These are phyloP conservation scores for Pseudognaphalium luteoalbum DNA, from an alignment of 129 eudicot genomes.

Conservation along the genomic window DNA sequence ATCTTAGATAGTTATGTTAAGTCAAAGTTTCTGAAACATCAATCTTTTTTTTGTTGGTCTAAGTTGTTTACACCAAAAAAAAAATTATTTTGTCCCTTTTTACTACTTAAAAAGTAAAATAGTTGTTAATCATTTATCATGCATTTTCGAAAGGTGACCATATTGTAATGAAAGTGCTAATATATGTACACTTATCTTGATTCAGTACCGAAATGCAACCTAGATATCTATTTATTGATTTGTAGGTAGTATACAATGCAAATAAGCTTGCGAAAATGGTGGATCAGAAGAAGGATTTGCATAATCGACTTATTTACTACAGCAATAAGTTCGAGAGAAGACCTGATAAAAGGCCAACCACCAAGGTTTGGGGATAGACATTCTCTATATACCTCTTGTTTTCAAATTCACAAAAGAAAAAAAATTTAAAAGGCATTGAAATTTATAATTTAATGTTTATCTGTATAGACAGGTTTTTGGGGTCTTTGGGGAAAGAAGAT, in stretches of 20 bases:
- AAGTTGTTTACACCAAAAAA: too few relatives aligned
- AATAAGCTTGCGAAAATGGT: conserved; percentile 83
- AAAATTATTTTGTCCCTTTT: background rate
- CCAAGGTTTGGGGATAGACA: conserved; percentile 59
- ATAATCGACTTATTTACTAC: conserved; percentile 79
- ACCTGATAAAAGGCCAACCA: conserved; percentile 55
- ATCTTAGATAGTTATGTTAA: too few relatives aligned
- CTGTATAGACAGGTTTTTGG: conserved; percentile 95
- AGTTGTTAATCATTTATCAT: background rate
- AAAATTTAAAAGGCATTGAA: background rate
- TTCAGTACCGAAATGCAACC: too few relatives aligned
- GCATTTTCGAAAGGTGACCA: too few relatives aligned
- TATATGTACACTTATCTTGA: too few relatives aligned
- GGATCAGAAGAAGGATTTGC: conserved; percentile 55
- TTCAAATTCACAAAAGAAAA: background rate
- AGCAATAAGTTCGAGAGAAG: conserved; percentile 69
- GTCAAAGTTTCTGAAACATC: too few relatives aligned
- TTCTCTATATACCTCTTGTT: background rate
- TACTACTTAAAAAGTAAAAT: too few relatives aligned
- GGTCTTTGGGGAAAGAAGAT: conserved; percentile 86
- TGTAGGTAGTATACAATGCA: conserved; percentile 85
- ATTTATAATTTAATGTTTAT: conserved; percentile 26
- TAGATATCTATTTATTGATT: conserved; percentile 16
- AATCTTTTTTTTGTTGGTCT: too few relatives aligned
- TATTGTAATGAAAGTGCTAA: too few relatives aligned